Evolutionary conservation across 164 flowering plant genomes (phyloP).

Genomic region (Aristolochia californica): DNA sequence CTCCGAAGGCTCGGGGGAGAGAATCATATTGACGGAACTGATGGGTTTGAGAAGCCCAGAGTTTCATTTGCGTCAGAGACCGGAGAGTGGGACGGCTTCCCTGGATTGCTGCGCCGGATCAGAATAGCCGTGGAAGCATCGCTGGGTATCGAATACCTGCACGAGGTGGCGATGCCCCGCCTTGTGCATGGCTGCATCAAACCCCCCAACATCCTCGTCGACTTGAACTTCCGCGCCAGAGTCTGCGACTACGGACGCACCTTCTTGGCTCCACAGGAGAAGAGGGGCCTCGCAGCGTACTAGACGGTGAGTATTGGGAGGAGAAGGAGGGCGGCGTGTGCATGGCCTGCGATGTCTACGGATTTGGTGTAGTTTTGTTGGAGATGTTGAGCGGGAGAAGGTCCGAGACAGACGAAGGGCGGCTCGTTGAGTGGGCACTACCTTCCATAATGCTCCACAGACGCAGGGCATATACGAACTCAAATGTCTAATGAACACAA

Average conservation of each 20-base stretch:
- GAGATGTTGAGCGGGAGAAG: slow-evolving; percentile 68
- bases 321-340: slow-evolving; percentile 26
- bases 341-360: slow-evolving; percentile 73
- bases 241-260: slow-evolving; percentile 61
- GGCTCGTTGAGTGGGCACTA: slow-evolving; percentile 57
- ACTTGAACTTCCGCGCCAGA: slow-evolving; percentile 36
- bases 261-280: slow-evolving; percentile 45
- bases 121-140: slow-evolving; percentile 55
- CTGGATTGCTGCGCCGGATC: slow-evolving; percentile 42
- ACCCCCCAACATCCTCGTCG: slow-evolving; percentile 56
- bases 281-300: slow-evolving; percentile 46
- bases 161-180: slow-evolving; percentile 40
- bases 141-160: slow-evolving; percentile 57
- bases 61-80: slow-evolving; percentile 39
- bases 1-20: slow-evolving; percentile 76
- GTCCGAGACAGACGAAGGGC: slow-evolving; percentile 49
- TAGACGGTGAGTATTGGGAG: slow-evolving; percentile 57
- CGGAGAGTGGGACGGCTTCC: slow-evolving; percentile 20
- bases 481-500: too few species aligned
- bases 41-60: slow-evolving; percentile 48
- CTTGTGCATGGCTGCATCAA: slow-evolving; percentile 66
- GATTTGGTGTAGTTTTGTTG: slow-evolving; percentile 68
- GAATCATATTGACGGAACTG: slow-evolving; percentile 56
- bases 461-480: too few species aligned
- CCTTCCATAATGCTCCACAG: slow-evolving; percentile 71